phyloP scores from a whole-genome alignment of 768 basidiomycete species.

The Galerina sulciceps region DNA sequence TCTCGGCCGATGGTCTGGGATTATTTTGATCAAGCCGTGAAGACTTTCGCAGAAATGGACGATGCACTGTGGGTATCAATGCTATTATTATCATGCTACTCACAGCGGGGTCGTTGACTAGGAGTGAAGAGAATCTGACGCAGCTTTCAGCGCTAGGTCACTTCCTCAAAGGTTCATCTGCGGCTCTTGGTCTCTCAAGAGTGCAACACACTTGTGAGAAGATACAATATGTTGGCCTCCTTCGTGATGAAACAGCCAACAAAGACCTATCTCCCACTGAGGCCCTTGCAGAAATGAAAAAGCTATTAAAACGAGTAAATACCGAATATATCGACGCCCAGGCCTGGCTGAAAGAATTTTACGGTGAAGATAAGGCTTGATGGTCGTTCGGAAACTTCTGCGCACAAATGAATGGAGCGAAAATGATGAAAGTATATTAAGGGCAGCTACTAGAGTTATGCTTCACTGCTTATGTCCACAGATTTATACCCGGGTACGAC shows the following conservation, averaged over 20 bases:
- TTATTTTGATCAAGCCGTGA: constrained; percentile 80
- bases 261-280: constrained; percentile 47
- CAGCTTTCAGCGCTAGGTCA: constrained; percentile 82
- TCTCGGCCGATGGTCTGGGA: constrained; percentile 76
- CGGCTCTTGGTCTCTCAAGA: constrained; percentile 82
- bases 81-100: constrained; percentile 6
- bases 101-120: constrained; percentile 31
- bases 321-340: constrained; percentile 73
- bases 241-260: constrained; percentile 58
- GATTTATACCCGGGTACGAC: constrained; percentile 1
- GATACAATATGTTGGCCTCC: constrained; percentile 87
- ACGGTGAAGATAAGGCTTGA: constrained; percentile 17
- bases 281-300: constrained; percentile 61
- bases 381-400: background rate
- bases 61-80: constrained; percentile 66
- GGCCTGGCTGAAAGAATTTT: constrained; percentile 61
- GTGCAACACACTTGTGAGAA: constrained; percentile 88
- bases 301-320: constrained; percentile 61
- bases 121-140: constrained; percentile 59
- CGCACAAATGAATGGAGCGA: constrained; percentile 11
- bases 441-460: constrained; percentile 2
- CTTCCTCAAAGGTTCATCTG: constrained; percentile 97
- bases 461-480: constrained; percentile 8
- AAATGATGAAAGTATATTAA: constrained; percentile 11
- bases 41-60: constrained; percentile 82